Evolutionary conservation across 1,284 basidiomycete species (phyloP).

Genomic region (Somion occarium): DNA sequence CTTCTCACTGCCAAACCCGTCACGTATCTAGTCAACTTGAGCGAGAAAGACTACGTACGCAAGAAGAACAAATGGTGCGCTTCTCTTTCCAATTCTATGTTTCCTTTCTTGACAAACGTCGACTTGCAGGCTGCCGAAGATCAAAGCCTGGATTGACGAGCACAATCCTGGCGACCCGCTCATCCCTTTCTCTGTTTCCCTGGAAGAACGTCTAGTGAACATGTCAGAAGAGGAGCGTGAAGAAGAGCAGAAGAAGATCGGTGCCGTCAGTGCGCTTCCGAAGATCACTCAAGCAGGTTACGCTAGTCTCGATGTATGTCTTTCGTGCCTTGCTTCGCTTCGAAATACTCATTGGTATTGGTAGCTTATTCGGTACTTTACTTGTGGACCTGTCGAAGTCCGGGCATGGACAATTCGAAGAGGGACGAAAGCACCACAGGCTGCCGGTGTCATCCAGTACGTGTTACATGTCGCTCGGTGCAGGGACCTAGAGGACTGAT

Average conservation of each 20-base stretch:
- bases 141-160: constrained; percentile 98
- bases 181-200: constrained; percentile 95
- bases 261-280: constrained; percentile 69
- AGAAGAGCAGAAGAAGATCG: constrained; percentile 73
- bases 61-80: constrained; percentile 98
- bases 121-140: constrained; percentile 84
- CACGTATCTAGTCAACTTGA: constrained; percentile 97
- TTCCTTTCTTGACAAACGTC: too few species aligned
- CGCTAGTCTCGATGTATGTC: constrained; percentile 69
- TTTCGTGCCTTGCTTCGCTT: background rate
- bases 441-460: constrained; percentile 97
- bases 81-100: background rate
- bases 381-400: constrained; percentile 94
- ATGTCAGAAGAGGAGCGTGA: constrained; percentile 71
- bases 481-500: constrained; percentile 12
- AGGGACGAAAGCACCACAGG: constrained; percentile 93
- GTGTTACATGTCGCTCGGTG: too few species aligned
- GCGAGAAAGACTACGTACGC: constrained; percentile 91
- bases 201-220: constrained; percentile 85
- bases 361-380: constrained; percentile 93
- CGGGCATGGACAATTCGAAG: constrained; percentile 97
- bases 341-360: background rate
- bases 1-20: constrained; percentile 97
- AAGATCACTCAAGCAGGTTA: constrained; percentile 96
- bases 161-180: constrained; percentile 95